Evolutionary conservation across 202 grass and related monocot genomes (phyloP), one percentile per base, ranked within the genome.

Genomic region (Tripidium arundinaceum): DNA sequence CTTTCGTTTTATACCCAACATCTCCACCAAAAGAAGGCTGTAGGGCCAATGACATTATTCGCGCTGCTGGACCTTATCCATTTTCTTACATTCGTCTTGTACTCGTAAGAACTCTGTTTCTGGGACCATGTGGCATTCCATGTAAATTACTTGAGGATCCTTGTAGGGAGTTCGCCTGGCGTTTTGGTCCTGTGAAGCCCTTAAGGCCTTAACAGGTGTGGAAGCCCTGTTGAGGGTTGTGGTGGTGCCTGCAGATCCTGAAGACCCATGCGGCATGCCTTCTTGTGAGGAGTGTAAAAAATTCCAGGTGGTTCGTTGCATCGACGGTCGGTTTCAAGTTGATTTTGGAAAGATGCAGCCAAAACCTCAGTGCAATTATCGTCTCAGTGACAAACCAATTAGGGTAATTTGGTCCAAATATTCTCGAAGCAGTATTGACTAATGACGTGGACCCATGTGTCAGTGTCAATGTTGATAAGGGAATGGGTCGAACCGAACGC

Each of bases 11-110:
- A 83, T 80, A 86, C 52, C 74, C 37, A 16, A 65, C 62, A 18
- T 83, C 68, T 18, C 68, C 57, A 79, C 76, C 69, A 81, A 84
- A 75, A 80, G 68, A 83, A 70, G 31, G 85, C 62, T 15, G 46
- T 34, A 12, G 65, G 55, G 79, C 77, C 36, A n/a, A 74, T 63
- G 70, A 71, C 37, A 0, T 58, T 33, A 4, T 33, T 79, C 29
- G 81, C 42, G 67, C 69, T 66, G 85, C 76, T 49, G 78, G 68
- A 75, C 86, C 52, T 12, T 62, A 36, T 22, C 52, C 24, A 41
- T 37, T 70, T 72, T 65, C 9, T 16, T 81, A 18, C 15, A 68
- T 82, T 57, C 2, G n/a, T 11, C 12, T 66, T 66, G 14, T 34
- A 25, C 59, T 73, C 15, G 75, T 87, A 68, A 68, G 47, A 68